Evolutionary conservation across 768 basidiomycete species (phyloP), one percentile per base, ranked within the genome.

Genomic region (Suillus brevipes): DNA sequence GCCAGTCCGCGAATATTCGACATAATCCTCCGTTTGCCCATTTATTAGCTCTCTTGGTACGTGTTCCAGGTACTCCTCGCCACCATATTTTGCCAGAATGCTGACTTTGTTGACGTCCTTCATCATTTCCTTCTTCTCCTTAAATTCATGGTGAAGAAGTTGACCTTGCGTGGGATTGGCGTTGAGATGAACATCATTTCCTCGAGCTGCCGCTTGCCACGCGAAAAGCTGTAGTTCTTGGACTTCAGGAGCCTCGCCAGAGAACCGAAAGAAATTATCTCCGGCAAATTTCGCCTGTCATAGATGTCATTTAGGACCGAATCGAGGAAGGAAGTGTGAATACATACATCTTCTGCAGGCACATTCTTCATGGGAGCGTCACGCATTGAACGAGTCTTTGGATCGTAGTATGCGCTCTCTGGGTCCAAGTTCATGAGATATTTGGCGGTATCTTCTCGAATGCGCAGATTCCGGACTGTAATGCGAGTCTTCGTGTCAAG

Each of bases 311-410:
- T 60, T 14, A 62, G 56, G 61, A 18, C 23, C 16, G 40, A 25
- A 6, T 40, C 36, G 66, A 43, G 63, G 47, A 40, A 64, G 36
- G 3, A 28, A 59, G 59, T 14, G 28, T 6, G 43, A 9, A 79
- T 0, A 31, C 91, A 60, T 74, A 96, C 95, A 72, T 99, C 97
- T 77, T 97, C 95, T n/a, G 92, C 79, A 7, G 88, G 82, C 31
- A 92, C 81, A 69, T 87, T 85, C 74, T 86, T 87, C 16, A 89
- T 66, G 0, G 97, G 97, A 49, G 97, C 96, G 72, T 99, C 97
- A 78, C 97, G 91, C 97, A 99, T 99, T 8, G 97, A 98, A 73
- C 97, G 90, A 14, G 97, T 99, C 81, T 99, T 99, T 56, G 97
- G 97, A 74, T 99, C 97, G 74, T 99, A 99, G 80, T 99, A 98